These are phyloP conservation scores for Chamaecrista fasciculata DNA, from an alignment of 306 rosid genomes.

Conservation along the genomic window DNA sequence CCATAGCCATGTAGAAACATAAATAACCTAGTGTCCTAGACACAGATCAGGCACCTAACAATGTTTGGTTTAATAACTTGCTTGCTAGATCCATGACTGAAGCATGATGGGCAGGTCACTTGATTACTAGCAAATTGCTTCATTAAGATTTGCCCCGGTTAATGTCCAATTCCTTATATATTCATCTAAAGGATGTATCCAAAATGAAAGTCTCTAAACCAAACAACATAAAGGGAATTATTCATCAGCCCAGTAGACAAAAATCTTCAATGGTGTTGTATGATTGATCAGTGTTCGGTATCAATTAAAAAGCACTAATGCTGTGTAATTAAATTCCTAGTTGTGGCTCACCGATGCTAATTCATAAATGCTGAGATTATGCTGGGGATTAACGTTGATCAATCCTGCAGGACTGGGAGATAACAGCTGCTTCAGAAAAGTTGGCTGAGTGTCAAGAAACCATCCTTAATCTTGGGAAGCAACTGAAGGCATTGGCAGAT, in stretches of 20 bases:
- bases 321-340: background rate
- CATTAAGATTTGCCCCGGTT: background rate
- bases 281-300: background rate
- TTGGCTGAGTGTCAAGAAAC: slow-evolving; percentile 97
- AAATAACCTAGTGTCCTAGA: background rate
- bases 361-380: background rate
- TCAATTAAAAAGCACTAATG: background rate
- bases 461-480: slow-evolving; percentile 82
- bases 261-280: background rate
- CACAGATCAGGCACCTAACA: background rate
- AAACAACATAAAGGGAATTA: background rate
- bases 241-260: background rate
- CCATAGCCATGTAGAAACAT: background rate
- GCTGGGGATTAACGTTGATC: slow-evolving; percentile 18
- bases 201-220: background rate
- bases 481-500: slow-evolving; percentile 78
- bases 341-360: slow-evolving; percentile 16
- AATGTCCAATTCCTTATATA: background rate
- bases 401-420: slow-evolving; percentile 77
- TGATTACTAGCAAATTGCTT: background rate
- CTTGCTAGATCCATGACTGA: slow-evolving; percentile 10
- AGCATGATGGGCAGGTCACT: slow-evolving; percentile 13
- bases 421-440: slow-evolving; percentile 86
- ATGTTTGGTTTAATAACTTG: background rate
- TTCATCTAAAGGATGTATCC: background rate